Conservation (phyloP, 169 alveolate species). For the Cystoisospora suis region DNA sequence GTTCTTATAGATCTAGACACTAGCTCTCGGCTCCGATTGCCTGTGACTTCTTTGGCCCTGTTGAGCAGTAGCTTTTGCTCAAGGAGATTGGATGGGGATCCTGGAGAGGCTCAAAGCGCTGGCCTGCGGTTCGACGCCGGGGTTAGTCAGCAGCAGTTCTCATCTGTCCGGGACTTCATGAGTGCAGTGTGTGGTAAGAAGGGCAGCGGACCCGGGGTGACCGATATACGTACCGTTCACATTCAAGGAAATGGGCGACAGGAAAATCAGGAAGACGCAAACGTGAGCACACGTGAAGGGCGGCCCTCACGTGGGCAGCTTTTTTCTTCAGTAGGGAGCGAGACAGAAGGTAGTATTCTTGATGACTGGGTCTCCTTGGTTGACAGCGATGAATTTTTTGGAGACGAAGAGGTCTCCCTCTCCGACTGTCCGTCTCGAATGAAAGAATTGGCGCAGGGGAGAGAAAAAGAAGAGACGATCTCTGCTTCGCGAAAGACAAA, state of each 20-base stretch:
- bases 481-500: too few relatives aligned
- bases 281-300: background rate
- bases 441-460: too few relatives aligned
- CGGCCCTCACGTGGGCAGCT: background rate
- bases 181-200: too few relatives aligned
- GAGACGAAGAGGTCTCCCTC: too few relatives aligned
- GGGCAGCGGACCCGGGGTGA: too few relatives aligned
- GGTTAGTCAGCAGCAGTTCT: background rate
- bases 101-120: background rate
- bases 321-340: background rate
- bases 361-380: background rate
- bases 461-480: too few relatives aligned
- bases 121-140: slow-evolving; percentile 25
- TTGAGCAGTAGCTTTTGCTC: background rate
- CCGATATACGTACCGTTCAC: too few relatives aligned
- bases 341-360: background rate
- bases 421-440: too few relatives aligned
- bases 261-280: too few relatives aligned
- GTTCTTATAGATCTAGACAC: background rate
- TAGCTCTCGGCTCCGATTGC: background rate
- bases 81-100: background rate
- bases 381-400: background rate
- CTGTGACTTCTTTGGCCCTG: background rate
- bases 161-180: background rate
- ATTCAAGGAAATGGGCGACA: too few relatives aligned